phyloP scores from a whole-genome alignment of 768 basidiomycete species.

The Podaxis sp. region DNA sequence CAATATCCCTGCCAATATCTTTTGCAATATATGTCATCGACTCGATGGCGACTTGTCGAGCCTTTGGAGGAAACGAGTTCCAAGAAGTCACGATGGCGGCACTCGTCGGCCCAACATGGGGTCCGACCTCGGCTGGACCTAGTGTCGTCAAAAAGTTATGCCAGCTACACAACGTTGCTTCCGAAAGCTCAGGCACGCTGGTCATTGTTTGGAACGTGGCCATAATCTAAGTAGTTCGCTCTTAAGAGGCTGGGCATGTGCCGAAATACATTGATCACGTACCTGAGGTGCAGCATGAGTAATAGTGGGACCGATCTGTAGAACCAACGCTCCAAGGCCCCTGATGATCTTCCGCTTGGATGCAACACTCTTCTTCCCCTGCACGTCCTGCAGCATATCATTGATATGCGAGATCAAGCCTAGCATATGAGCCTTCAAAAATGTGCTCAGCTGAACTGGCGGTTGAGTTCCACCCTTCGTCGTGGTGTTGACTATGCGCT shows the following conservation, averaged over 20 bases:
- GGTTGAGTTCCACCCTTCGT: conserved; percentile 26
- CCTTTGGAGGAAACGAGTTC: conserved; percentile 54
- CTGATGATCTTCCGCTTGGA: conserved; percentile 78
- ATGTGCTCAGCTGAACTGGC: conserved; percentile 44
- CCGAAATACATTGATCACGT: conserved; percentile 16
- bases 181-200: conserved; percentile 68
- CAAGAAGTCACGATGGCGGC: conserved; percentile 82
- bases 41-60: conserved; percentile 50
- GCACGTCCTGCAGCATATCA: conserved; percentile 81
- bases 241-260: not conserved
- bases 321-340: conserved; percentile 73
- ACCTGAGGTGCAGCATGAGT: conserved; percentile 87
- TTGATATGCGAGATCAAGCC: conserved; percentile 84
- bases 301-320: conserved; percentile 67
- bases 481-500: conserved; percentile 40
- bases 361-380: conserved; percentile 67
- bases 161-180: conserved; percentile 82
- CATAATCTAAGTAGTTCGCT: conserved; percentile 69
- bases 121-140: conserved; percentile 66
- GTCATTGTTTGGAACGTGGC: conserved; percentile 92
- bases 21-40: conserved; percentile 72
- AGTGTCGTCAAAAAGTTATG: conserved; percentile 69
- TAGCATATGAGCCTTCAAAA: conserved; percentile 76
- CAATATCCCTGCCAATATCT: conserved; percentile 54
- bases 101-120: conserved; percentile 83